A percentile compares a stretch with the other conserved stretches of the same genome.
These are phyloP conservation scores for Lichtheimia corymbifera DNA, from an alignment of 371 early-diverging fungal species.

Conservation along the genomic window DNA sequence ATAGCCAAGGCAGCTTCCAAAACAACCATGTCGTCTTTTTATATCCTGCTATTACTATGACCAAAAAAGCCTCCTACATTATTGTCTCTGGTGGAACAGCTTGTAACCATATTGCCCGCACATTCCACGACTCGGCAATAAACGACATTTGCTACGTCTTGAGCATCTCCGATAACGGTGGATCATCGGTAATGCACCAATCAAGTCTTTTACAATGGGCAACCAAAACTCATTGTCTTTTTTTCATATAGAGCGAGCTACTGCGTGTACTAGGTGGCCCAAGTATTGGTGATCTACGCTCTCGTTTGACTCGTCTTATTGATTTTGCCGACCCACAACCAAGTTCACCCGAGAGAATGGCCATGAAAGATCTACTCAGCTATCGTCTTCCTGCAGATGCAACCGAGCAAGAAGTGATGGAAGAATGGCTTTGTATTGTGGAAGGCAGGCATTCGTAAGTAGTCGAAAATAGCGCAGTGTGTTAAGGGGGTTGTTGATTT, in stretches of 20 bases:
- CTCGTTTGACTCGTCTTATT: constrained; percentile 59
- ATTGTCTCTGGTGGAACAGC: constrained; percentile 78
- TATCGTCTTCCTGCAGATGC: constrained; percentile 64
- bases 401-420: constrained; percentile 46
- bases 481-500: no score
- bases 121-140: constrained; percentile 55
- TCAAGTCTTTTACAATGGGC: no score
- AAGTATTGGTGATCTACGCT: constrained; percentile 69
- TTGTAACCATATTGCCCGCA: constrained; percentile 58
- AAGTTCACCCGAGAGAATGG: constrained; percentile 30
- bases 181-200: constrained; percentile 47
- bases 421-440: constrained; percentile 65
- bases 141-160: constrained; percentile 67
- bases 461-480: no score
- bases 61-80: constrained; percentile 19
- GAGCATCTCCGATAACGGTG: constrained; percentile 78
- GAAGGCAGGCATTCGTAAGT: constrained; percentile 62
- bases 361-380: constrained; percentile 65
- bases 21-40: no score
- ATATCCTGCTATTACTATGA: background rate
- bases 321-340: constrained; percentile 34
- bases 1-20: no score
- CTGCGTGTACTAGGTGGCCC: constrained; percentile 69
- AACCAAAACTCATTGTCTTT: background rate
- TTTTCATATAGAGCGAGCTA: constrained; percentile 46